Evolutionary conservation across 1,139 yeast species (phyloP).

Genomic region (Pichia terricola): DNA sequence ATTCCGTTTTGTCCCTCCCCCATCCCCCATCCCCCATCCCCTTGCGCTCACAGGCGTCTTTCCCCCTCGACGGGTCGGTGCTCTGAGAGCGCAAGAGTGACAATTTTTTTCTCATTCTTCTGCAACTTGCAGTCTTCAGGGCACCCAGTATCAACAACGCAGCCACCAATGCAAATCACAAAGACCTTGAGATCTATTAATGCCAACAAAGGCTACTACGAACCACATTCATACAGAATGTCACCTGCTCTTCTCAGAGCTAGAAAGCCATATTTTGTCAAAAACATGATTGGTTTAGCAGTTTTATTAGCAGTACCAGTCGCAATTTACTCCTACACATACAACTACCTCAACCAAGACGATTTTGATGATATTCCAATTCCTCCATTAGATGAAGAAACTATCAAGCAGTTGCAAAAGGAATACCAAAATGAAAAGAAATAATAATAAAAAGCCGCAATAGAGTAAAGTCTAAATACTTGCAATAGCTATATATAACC

Average conservation of each 20-base stretch:
- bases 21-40: too few relatives aligned
- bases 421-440: constrained; percentile 40
- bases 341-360: constrained; percentile 61
- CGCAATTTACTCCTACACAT: constrained; percentile 68
- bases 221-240: constrained; percentile 74
- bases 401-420: constrained; percentile 57
- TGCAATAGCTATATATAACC: not conserved
- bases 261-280: constrained; percentile 74
- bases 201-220: constrained; percentile 39
- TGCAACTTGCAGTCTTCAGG: too few relatives aligned
- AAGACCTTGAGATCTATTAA: not conserved
- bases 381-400: constrained; percentile 80
- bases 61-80: too few relatives aligned
- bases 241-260: constrained; percentile 91
- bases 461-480: not conserved
- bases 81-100: too few relatives aligned
- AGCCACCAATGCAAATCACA: too few relatives aligned
- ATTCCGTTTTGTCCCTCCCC: too few relatives aligned
- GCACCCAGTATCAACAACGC: too few relatives aligned
- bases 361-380: constrained; percentile 87
- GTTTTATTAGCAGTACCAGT: constrained; percentile 52
- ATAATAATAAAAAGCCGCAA: not conserved
- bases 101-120: too few relatives aligned
- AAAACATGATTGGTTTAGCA: constrained; percentile 56
- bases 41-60: too few relatives aligned